Conservation (phyloP, 1,284 basidiomycete species). For the Moesziomyces parantarcticus region DNA sequence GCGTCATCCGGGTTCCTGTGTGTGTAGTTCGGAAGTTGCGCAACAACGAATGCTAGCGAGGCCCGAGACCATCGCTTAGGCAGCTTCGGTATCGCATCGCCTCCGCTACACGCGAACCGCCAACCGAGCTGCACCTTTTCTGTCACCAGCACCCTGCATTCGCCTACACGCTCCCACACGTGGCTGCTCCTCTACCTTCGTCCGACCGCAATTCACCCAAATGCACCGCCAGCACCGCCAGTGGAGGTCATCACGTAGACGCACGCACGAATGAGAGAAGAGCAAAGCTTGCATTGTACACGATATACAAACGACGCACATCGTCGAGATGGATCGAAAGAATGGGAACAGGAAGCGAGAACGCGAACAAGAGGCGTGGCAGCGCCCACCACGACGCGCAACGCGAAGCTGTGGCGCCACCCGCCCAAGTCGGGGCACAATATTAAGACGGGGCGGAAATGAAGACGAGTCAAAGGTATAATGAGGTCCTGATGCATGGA, state of each 20-base stretch:
- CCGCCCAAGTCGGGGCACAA: not conserved
- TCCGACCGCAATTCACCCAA: not conserved
- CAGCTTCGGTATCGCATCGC: not conserved
- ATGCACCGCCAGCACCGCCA: not conserved
- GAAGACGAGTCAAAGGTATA: not conserved
- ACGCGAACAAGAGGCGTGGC: not conserved
- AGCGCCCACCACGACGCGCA: not conserved
- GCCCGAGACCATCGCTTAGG: not conserved
- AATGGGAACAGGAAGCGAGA: not conserved
- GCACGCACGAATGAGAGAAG: too few relatives aligned
- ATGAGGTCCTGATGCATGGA: not conserved
- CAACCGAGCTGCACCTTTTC: not conserved
- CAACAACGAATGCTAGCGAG: not conserved
- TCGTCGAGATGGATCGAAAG: not conserved
- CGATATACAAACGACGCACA: slow-evolving; percentile 12
- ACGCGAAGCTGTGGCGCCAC: not conserved
- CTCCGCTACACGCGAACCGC: not conserved
- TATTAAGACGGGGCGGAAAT: not conserved
- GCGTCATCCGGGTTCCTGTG: too few relatives aligned
- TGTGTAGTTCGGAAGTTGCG: too few relatives aligned
- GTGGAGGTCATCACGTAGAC: too few relatives aligned
- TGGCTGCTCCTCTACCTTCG: not conserved
- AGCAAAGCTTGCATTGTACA: slow-evolving; percentile 20
- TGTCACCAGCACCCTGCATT: too few relatives aligned
- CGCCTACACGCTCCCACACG: too few relatives aligned